phyloP scores from a whole-genome alignment of 169 alveolate species.

The Eimeria necatrix region DNA sequence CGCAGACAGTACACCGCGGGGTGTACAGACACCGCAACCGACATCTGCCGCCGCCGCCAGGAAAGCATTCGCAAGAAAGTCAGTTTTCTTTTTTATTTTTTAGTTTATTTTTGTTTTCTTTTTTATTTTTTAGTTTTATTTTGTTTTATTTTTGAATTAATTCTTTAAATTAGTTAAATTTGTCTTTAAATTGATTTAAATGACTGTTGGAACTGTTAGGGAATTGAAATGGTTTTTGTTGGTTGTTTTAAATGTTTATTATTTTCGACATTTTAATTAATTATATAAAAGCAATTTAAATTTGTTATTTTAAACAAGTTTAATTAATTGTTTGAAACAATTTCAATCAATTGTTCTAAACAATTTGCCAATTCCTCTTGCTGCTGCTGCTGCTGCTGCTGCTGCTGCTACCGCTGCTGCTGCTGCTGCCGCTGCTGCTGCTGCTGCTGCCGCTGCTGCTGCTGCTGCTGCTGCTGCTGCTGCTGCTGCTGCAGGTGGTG shows the following conservation, averaged over 20 bases:
- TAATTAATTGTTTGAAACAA: too few relatives aligned
- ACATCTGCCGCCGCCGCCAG: conserved; percentile 75
- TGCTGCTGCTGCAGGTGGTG: conserved; percentile 28
- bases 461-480: conserved; percentile 10
- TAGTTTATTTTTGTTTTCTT: not conserved
- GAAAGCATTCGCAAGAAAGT: conserved; percentile 78
- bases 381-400: conserved; percentile 16
- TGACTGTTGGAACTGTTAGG: too few relatives aligned
- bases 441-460: not conserved
- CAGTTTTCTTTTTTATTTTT: not conserved
- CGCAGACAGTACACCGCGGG: conserved; percentile 25
- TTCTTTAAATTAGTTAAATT: too few relatives aligned
- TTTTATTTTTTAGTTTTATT: not conserved
- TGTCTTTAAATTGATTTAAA: too few relatives aligned
- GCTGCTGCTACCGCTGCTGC: not conserved
- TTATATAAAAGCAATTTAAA: not conserved
- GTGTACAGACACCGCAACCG: conserved; percentile 77
- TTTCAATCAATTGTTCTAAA: too few relatives aligned
- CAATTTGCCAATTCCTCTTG: not conserved
- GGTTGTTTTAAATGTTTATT: too few relatives aligned
- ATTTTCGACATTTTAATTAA: too few relatives aligned
- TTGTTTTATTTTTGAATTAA: not conserved
- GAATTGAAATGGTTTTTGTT: too few relatives aligned
- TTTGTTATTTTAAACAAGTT: too few relatives aligned
- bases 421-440: not conserved